Conservation (phyloP, 352 stramenopile genomes). For the Phytophthora colocasiae region DNA sequence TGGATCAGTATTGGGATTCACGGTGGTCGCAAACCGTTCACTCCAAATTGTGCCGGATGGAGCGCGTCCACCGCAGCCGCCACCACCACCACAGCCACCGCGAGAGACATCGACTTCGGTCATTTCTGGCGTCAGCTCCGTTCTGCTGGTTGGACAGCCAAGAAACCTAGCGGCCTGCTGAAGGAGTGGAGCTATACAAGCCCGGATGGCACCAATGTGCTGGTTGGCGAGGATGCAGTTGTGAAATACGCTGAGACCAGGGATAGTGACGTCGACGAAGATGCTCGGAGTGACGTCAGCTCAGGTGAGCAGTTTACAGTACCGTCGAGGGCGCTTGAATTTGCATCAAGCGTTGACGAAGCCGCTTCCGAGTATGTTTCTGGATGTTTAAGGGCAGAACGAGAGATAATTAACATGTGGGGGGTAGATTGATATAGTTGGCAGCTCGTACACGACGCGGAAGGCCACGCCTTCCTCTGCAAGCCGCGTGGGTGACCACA, state of each 20-base stretch:
- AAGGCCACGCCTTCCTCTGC: slow-evolving; percentile 59
- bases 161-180: slow-evolving; percentile 2
- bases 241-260: not conserved
- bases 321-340: too few relatives aligned
- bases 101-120: not conserved
- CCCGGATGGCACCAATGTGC: not conserved
- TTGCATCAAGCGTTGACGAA: too few relatives aligned
- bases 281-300: not conserved
- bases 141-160: slow-evolving; percentile 18
- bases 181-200: slow-evolving; percentile 9
- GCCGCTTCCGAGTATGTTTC: slow-evolving; percentile 72
- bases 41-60: not conserved
- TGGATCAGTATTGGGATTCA: too few relatives aligned
- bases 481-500: slow-evolving; percentile 55
- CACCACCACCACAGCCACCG: not conserved
- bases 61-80: not conserved
- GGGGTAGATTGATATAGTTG: not conserved
- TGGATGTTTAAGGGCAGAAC: slow-evolving; percentile 14
- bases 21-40: too few relatives aligned
- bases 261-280: too few relatives aligned
- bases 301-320: not conserved
- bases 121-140: slow-evolving; percentile 21
- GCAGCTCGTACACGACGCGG: slow-evolving; percentile 59
- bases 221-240: not conserved
- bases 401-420: not conserved